phyloP scores from a whole-genome alignment of 1,284 basidiomycete genomes.

The Xanthoconium separans region DNA sequence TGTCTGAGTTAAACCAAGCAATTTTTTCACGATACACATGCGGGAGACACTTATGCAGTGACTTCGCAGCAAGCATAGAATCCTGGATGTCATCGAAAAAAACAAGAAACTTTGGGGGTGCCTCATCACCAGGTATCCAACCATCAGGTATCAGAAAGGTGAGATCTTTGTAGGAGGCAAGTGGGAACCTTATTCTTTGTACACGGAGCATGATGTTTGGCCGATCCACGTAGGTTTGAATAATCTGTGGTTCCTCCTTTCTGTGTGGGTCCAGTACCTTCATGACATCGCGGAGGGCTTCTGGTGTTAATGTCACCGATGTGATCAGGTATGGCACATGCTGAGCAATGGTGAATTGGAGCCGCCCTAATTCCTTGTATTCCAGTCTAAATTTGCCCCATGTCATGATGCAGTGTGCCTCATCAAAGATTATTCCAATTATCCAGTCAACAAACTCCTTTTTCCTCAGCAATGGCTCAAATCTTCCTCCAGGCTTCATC shows the following conservation, averaged over 20 bases:
- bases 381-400: neutral
- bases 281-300: neutral
- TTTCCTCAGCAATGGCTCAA: neutral
- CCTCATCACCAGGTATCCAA: neutral
- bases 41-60: neutral
- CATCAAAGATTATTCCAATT: neutral
- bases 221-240: neutral
- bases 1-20: conserved; percentile 2
- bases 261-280: neutral
- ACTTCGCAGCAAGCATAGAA: neutral
- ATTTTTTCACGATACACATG: neutral
- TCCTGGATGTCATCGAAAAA: neutral
- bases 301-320: neutral
- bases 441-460: neutral
- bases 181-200: neutral
- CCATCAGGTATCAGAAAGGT: neutral
- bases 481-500: neutral
- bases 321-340: neutral
- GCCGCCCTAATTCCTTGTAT: neutral
- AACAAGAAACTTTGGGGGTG: neutral
- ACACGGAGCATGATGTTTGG: neutral
- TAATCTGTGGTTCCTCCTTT: neutral
- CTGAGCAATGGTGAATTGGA: neutral
- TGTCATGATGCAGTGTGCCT: neutral
- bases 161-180: neutral